phyloP scores from a whole-genome alignment of 176 grass and related monocot genomes.

The Triticum timopheevii region DNA sequence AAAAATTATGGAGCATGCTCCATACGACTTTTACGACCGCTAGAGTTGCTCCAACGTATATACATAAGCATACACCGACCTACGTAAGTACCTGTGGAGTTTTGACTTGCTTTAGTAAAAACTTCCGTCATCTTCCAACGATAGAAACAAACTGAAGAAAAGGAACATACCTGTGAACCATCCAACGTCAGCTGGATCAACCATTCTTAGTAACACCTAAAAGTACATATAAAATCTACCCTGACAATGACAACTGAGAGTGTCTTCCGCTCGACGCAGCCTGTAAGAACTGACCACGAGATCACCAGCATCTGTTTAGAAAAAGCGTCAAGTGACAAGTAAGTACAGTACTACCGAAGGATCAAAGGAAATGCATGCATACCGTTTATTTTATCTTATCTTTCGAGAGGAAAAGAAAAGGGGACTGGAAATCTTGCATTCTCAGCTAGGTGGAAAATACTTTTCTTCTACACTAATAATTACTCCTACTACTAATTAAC shows the following conservation, averaged over 20 bases:
- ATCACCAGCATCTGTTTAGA: too few species aligned
- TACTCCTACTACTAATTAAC: neutral
- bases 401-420: neutral
- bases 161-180: neutral
- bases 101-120: neutral
- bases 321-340: neutral
- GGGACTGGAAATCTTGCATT: neutral
- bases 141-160: neutral
- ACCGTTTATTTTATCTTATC: neutral
- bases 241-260: too few species aligned
- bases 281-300: too few species aligned
- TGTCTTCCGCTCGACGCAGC: too few species aligned
- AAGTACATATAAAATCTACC: too few species aligned
- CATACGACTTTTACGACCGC: too few species aligned
- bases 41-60: neutral
- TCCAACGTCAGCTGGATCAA: too few species aligned
- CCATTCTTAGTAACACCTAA: too few species aligned
- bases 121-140: neutral
- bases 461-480: neutral
- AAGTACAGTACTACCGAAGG: neutral
- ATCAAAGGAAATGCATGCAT: conserved; percentile 9
- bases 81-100: too few species aligned
- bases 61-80: neutral
- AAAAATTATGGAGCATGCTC: too few species aligned
- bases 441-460: neutral